These are phyloP conservation scores for Lentinula raphanica DNA, from an alignment of 768 basidiomycete genomes.

Conservation along the genomic window DNA sequence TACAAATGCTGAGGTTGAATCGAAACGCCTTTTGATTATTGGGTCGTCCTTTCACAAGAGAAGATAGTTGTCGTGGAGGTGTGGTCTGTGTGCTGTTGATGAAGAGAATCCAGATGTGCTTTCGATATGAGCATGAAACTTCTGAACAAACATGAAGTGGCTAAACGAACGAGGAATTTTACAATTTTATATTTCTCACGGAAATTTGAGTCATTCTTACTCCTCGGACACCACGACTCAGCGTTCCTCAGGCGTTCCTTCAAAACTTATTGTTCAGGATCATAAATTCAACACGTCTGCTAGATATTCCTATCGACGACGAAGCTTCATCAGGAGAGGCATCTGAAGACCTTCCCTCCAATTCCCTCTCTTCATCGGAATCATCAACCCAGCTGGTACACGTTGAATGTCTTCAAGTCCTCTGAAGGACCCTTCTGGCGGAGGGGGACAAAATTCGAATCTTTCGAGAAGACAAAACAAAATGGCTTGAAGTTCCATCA, in stretches of 20 bases:
- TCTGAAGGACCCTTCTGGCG: background rate
- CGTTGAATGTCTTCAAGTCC: background rate
- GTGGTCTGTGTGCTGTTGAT: background rate
- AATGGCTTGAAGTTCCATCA: slow-evolving; percentile 36
- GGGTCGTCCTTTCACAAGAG: background rate
- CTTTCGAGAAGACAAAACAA: slow-evolving; percentile 30
- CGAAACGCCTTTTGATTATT: background rate
- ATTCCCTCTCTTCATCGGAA: background rate
- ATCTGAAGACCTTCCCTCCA: background rate
- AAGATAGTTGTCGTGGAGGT: too few species aligned
- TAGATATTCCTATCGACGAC: background rate
- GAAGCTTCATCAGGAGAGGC: background rate
- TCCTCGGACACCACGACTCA: too few species aligned
- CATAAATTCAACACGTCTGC: too few species aligned
- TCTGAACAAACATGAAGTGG: background rate
- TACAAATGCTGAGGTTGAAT: background rate
- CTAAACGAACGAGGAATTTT: background rate
- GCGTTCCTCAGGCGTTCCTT: too few species aligned
- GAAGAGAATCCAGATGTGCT: background rate
- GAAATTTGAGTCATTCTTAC: too few species aligned
- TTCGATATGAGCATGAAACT: background rate
- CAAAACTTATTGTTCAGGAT: too few species aligned
- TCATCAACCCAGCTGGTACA: background rate
- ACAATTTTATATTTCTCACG: too few species aligned
- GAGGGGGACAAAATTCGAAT: slow-evolving; percentile 30